These are phyloP conservation scores for Magnolia changhungtana DNA, from an alignment of 164 flowering plant species.

Conservation along the genomic window DNA sequence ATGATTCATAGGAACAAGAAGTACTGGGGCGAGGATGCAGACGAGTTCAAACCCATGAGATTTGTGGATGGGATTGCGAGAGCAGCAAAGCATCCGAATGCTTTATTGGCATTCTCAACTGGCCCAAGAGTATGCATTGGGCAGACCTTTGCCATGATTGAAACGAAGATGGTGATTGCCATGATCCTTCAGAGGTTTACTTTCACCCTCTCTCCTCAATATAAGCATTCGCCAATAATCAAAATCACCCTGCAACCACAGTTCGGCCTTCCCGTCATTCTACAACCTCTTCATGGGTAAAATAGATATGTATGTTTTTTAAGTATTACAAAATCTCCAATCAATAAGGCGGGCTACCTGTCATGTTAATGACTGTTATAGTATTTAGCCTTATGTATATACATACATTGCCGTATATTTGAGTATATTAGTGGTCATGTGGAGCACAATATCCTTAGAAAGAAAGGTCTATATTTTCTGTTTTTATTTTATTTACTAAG, in stretches of 20 bases:
- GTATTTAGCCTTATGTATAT: too few relatives aligned
- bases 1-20: constrained; percentile 21
- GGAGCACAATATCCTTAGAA: too few relatives aligned
- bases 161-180: constrained; percentile 29
- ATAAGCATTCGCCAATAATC: constrained; percentile 29
- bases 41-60: constrained; percentile 37
- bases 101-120: constrained; percentile 25
- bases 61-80: constrained; percentile 29
- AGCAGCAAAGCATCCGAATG: constrained; percentile 38
- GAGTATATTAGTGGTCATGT: too few relatives aligned
- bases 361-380: too few relatives aligned
- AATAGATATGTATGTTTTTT: not conserved
- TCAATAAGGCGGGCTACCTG: too few relatives aligned
- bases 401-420: too few relatives aligned
- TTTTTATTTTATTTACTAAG: too few relatives aligned
- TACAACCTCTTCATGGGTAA: not conserved
- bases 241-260: constrained; percentile 29
- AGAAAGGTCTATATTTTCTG: too few relatives aligned
- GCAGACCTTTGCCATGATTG: constrained; percentile 35
- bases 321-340: too few relatives aligned
- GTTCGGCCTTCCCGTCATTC: constrained; percentile 25
- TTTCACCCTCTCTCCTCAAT: constrained; percentile 26
- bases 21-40: constrained; percentile 44
- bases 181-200: constrained; percentile 34
- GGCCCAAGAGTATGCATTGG: constrained; percentile 40